Conservation (phyloP, 2,329 filamentous ascomycete genomes). For the Orbilia brochopaga region DNA sequence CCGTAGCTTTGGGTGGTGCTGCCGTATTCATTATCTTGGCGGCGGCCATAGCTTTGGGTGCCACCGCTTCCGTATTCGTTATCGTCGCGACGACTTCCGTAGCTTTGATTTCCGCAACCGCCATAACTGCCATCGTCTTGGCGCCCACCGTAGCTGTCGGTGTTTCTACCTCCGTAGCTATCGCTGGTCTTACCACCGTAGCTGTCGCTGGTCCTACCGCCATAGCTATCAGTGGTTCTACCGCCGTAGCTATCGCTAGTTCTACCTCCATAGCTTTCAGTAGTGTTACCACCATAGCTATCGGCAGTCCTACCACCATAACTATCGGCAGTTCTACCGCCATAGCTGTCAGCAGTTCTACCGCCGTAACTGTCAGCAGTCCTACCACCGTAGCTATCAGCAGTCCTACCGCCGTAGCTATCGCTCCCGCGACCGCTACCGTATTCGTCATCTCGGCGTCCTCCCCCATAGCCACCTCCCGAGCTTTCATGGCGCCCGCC, state of each 20-base stretch:
- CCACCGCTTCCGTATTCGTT: slow-evolving; percentile 14
- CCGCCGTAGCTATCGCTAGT: slow-evolving; percentile 59
- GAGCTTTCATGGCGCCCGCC: too few relatives aligned
- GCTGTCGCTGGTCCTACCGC: slow-evolving; percentile 27
- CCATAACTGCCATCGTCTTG: neutral
- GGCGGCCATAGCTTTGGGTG: slow-evolving; percentile 51
- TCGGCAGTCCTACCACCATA: slow-evolving; percentile 3
- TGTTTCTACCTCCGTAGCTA: slow-evolving; percentile 45
- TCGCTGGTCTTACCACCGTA: slow-evolving; percentile 8
- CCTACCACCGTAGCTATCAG: too few relatives aligned
- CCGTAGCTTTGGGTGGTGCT: slow-evolving; percentile 49
- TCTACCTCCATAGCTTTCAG: slow-evolving; percentile 12
- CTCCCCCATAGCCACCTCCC: too few relatives aligned
- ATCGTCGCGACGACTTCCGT: slow-evolving; percentile 19
- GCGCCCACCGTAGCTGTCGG: slow-evolving; percentile 48
- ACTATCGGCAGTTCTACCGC: slow-evolving; percentile 57
- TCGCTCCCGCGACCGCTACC: slow-evolving; percentile 37
- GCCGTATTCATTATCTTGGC: slow-evolving; percentile 53
- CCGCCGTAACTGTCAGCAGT: too few relatives aligned
- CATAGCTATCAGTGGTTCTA: slow-evolving; percentile 7
- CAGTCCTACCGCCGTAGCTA: slow-evolving; percentile 10
- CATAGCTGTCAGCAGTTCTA: too few relatives aligned
- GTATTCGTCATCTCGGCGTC: too few relatives aligned
- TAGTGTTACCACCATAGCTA: slow-evolving; percentile 28
- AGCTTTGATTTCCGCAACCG: slow-evolving; percentile 55